Evolutionary conservation across 495 filamentous ascomycete genomes (phyloP), one percentile per base, ranked within the genome.

Genomic region (Recurvomyces mirabilis): DNA sequence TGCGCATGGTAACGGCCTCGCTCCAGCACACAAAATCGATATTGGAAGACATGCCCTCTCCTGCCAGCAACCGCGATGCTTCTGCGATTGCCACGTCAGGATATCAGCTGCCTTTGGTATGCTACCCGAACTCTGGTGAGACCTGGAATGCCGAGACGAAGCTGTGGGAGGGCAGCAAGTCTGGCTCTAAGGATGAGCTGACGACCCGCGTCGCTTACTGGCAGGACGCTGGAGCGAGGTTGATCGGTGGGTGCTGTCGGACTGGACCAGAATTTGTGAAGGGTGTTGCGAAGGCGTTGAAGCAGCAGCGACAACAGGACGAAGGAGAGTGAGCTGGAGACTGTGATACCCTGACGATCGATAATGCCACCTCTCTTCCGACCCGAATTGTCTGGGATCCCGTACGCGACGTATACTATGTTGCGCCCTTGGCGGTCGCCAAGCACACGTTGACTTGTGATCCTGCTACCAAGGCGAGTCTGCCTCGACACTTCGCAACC

Each of bases 61-160:
- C 37, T 13, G 7, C 33, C 7, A 6, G 6, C 7, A 15, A 36
- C 9, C 9, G 9, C 15, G 11, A 12, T 9, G 6, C 7, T 6
- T 18, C 11, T 18, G 7, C 7, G 9, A 17, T 9, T 6, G 10
- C 33, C 7, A 17, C 14, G 29, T 51, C 48, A 15, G 20, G 20
- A 9, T 12, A 5, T 26, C 13, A 5, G 9, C 49, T 56, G 31
- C 46, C 50, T 5, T 25, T 64, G 20, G 10, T 64, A 13, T 53
- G 51, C 23, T 64, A 62, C 52, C 60, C 61, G 1, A 64, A 64
- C 40, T 62, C 60, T 0, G 61, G 61, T 7, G 60, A 64, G 41
- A 34, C 20, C 7, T 64, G 50, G 47, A 41, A 62, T 41, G 60
- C 52, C 15, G 46, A 19, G 24, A 41, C 17, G 12, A 45, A 58